Evolutionary conservation across 257 asterid species (phyloP), one percentile per base, ranked within the genome.

Genomic region (Lantana camara): DNA sequence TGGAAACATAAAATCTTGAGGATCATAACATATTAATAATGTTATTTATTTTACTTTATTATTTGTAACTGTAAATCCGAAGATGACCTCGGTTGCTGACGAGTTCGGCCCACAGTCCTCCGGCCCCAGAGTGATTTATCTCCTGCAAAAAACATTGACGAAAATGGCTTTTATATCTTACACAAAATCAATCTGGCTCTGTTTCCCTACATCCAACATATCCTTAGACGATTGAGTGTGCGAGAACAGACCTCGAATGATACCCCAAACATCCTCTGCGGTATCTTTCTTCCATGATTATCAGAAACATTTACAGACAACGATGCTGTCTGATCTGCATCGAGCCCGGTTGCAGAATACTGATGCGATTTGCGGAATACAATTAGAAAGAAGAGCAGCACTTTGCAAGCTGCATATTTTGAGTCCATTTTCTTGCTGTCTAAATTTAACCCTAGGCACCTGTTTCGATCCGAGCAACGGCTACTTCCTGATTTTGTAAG

Each of bases 101-200:
- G 48, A 93, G 95, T 79, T 93, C 99, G 15, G 95, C 95, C 99
- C 99, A 90, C 57, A 93, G 46, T 53, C 99, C 99, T 70, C 99
- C 99, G 44, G 99, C 85, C 12, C 99, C 99, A 4, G 99, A 81
- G 73, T 93, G 97, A 73, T 93, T 90, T 72, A 93, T 86, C 82
- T 93, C 99, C 99, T 93, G 73, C 54, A 32, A 3, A 5, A 49
- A 54, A 27, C 29, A 64, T 56, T 10, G 35, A 72, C 6, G 4
- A 12, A 17, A 47, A 47, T 42, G 5, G 15, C 14, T 21, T 57
- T 42, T 46, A 50, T 35, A 35, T 35, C 1, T 35, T 35, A 9
- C 32, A 7, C 4, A 35, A 35, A 35, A 3, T 35, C 11, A 35
- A 35, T 35, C 40, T 2, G 8, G 9, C 40, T 35, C 40, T 9